Evolutionary conservation across 23 red algal species (phyloP).

Genomic region (Cyanidiococcus yangmingshanensis): DNA sequence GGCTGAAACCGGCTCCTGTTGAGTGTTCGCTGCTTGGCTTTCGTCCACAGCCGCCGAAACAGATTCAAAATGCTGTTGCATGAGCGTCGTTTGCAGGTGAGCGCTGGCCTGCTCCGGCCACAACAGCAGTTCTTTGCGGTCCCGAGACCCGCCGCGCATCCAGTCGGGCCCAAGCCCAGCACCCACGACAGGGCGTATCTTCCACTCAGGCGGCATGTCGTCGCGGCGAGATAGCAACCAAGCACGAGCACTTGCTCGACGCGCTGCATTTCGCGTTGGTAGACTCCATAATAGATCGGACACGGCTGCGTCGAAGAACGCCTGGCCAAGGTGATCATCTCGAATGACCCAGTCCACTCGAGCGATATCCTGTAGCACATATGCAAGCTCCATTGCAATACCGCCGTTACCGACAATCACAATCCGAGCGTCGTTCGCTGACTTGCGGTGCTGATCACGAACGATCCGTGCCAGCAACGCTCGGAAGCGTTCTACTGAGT

Average conservation of each 20-base stretch:
- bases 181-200: neutral
- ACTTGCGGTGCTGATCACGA: neutral
- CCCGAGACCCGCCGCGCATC: neutral
- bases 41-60: neutral
- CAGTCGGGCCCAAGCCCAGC: conserved; percentile 5
- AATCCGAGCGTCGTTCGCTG: neutral
- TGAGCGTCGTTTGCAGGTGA: neutral
- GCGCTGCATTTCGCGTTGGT: neutral
- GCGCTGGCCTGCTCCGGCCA: neutral
- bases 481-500: conserved; percentile 32
- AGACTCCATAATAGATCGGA: conserved; percentile 24
- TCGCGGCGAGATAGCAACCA: neutral
- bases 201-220: neutral
- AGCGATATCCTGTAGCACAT: conserved; percentile 33
- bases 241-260: neutral
- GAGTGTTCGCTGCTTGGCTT: neutral
- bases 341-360: conserved; percentile 63
- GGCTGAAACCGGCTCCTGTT: neutral
- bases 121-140: neutral
- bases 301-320: conserved; percentile 63
- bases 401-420: conserved; percentile 70
- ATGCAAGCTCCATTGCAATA: conserved; percentile 83
- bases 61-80: neutral
- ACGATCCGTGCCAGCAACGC: conserved; percentile 3
- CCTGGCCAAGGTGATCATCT: conserved; percentile 44